Evolutionary conservation across 2,329 filamentous ascomycete species (phyloP), one percentile per base, ranked within the genome.

Genomic region (Amauroascus niger): DNA sequence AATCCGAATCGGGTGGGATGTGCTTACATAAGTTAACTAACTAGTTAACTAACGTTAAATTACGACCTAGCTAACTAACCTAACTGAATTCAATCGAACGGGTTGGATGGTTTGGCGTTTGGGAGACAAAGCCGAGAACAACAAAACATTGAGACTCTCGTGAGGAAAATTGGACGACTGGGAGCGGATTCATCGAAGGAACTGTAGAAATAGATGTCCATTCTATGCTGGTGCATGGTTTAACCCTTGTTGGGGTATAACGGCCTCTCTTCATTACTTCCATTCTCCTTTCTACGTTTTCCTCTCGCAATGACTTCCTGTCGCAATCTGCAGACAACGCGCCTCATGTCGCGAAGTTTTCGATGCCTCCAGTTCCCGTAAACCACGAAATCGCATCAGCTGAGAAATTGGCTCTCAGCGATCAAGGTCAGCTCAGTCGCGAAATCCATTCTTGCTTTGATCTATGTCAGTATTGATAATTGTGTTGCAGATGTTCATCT

Each of bases 401-500:
- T 60, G 71, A 73, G 64, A 64, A 67, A 56, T 63, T 68, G 50
- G 65, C 64, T 57, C 82, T 85, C 62, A 79, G 79, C 52, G 81
- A 84, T 61, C 71, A 82, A 71, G 81, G 82, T 82, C 61, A 43
- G 54, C 44, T 24, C 14, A 49, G 26, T 53, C 8, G 32, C 14
- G 16, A 20, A 26, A n/a, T 11, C 22, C 48, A n/a, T 26, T 58
- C 35, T 16, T 13, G 3, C 37, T 6, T 30, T 48, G 58, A 30
- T 55, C 5, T 49, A 24, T 26, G 33, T 16, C 32, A 7, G 16
- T 33, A 9, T 53, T 33, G 48, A 48, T 40, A 39, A 16, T 43
- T n/a, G 30, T 24, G 44, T 32, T 11, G 20, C 59, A 89, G 90
- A 94, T 73, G 86, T 95, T 67, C 78, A 80, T 57, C 77, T 88